Evolutionary conservation across 352 stramenopile species (phyloP), one percentile per base, ranked within the genome.

Genomic region (Elongisporangium undulatum): DNA sequence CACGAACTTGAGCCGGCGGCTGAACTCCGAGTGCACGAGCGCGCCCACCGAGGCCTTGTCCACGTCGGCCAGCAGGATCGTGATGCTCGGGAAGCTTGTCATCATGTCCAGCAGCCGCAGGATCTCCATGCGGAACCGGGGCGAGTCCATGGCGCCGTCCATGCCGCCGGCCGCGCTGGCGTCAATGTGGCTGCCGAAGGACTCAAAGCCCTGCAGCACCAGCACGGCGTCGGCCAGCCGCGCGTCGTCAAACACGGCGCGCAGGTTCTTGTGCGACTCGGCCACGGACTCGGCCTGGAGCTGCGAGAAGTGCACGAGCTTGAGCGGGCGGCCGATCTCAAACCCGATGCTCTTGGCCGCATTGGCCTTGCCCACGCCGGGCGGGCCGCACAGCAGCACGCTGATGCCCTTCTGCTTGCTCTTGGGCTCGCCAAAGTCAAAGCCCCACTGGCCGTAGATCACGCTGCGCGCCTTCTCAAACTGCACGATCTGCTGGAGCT

Each of bases 401-500:
- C 82, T 92, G 48, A 91, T 75, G 34, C 83, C 85, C 63, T 95
- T 95, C 56, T 95, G 83, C 70, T 93, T 87, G 63, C 79, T 89
- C 62, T 88, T 89, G 34, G 78, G 76, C 49, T 90, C 77, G 21
- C 77, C 82, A 69, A 92, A 92, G 62, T 89, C 81, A 51, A 95
- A 93, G 22, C 84, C 84, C 85, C 85, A 95, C 59, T 93, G 83
- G 23, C 82, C 83, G 61, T 95, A 93, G 62, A 95, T 89, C 38
- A 95, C 85, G 54, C 80, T 87, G 21, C 83, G 82, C 19, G 85
- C 85, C 56, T 93, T 95, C 63, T 95, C 85, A 53, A 93, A 91
- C 62, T 87, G 74, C 38, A 93, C 81, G 38, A 95, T 76, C 54
- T 80, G 69, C 24, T 76, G 73, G 50, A 95, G 59, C 64, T 80